Conservation (phyloP, 768 basidiomycete genomes). For the Trametes gibbosa region DNA sequence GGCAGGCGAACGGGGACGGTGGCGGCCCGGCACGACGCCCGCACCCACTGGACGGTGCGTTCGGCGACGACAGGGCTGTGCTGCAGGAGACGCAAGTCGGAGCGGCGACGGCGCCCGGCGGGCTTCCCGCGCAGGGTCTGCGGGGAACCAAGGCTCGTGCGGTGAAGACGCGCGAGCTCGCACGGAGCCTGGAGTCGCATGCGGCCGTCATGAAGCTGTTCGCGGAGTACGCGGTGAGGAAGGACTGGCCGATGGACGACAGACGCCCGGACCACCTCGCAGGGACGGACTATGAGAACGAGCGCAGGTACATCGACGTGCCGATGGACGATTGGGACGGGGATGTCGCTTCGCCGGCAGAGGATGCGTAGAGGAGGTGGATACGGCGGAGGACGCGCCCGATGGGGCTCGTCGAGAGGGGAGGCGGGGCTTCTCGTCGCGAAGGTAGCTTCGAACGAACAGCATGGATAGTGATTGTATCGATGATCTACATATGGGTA, state of each 20-base stretch:
- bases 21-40: not conserved
- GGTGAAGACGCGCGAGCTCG: not conserved
- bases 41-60: not conserved
- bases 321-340: not conserved
- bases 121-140: not conserved
- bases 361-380: not conserved
- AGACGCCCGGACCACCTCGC: not conserved
- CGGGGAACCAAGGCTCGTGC: not conserved
- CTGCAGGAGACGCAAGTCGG: not conserved
- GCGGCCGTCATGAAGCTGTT: not conserved
- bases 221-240: not conserved
- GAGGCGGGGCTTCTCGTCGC: too few species aligned
- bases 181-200: not conserved
- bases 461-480: too few species aligned
- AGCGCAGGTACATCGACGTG: not conserved
- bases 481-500: too few species aligned
- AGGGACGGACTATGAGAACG: not conserved
- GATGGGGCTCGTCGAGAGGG: too few species aligned
- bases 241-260: not conserved
- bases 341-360: not conserved
- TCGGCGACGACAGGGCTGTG: not conserved
- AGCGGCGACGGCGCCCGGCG: not conserved
- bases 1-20: not conserved
- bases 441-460: too few species aligned
- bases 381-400: too few species aligned